A percentile compares a stretch with the other conserved stretches of the same genome.
Conservation (phyloP, 2,329 filamentous ascomycete species). For the Colletotrichum scovillei region DNA sequence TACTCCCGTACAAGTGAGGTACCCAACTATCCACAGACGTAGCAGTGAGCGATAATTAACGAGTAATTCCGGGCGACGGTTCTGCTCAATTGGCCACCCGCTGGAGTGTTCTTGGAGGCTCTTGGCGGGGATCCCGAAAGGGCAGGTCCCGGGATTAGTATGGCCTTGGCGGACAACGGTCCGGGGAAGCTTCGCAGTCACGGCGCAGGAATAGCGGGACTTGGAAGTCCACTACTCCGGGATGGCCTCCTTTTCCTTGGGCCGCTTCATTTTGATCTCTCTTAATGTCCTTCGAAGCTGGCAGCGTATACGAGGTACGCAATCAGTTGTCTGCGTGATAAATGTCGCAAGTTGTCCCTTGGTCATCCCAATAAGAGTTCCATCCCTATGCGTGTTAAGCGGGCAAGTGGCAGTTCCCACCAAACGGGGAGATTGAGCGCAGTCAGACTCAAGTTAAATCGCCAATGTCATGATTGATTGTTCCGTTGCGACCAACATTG, state of each 20-base stretch:
- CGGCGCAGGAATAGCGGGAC: conserved; percentile 6
- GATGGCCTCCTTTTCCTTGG: background rate
- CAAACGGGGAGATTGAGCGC: background rate
- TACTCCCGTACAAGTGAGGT: too few relatives aligned
- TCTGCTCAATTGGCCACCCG: conserved; percentile 1
- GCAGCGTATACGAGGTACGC: background rate
- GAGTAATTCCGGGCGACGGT: background rate
- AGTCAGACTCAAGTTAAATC: background rate
- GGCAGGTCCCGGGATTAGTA: conserved; percentile 31
- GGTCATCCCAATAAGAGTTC: background rate
- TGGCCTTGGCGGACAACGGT: conserved; percentile 32
- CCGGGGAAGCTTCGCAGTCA: conserved; percentile 29
- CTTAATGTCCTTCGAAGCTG: background rate
- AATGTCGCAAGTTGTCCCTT: background rate
- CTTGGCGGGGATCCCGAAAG: conserved; percentile 29
- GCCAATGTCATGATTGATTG: too few relatives aligned
- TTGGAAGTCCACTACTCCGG: background rate
- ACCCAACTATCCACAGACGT: too few relatives aligned
- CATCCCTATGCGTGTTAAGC: background rate
- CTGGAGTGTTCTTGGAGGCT: conserved; percentile 20
- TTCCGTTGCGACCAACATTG: background rate
- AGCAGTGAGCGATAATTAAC: conserved; percentile 21
- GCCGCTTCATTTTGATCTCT: background rate
- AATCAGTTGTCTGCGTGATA: background rate
- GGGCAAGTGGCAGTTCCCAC: background rate